Conservation (phyloP, 2,329 filamentous ascomycete species). For the Cladosporium sp. region DNA sequence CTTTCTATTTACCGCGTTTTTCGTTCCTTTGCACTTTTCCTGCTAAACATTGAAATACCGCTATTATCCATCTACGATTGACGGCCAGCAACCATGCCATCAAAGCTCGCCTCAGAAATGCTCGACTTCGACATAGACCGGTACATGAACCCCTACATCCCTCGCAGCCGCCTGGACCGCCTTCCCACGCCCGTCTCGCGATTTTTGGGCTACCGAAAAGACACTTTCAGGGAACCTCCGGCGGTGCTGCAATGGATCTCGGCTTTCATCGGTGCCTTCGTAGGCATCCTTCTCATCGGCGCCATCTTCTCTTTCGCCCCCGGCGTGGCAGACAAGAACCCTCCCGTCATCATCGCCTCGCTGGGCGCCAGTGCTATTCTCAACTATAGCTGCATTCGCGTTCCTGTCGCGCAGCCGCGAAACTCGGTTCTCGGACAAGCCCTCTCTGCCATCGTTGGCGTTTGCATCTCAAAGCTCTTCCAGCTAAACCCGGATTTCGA, state of each 20-base stretch:
- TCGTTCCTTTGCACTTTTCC: not conserved
- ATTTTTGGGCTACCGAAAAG: constrained; percentile 52
- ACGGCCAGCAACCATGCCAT: not conserved
- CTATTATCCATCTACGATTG: not conserved
- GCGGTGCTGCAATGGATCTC: constrained; percentile 39
- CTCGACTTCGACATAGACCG: constrained; percentile 68
- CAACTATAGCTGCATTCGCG: constrained; percentile 44
- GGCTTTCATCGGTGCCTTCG: constrained; percentile 41
- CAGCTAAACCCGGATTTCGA: constrained; percentile 33
- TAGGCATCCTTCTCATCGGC: constrained; percentile 39
- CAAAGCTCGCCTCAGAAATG: constrained; percentile 14
- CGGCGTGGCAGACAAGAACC: constrained; percentile 34
- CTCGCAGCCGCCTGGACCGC: constrained; percentile 57
- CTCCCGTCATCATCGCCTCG: constrained; percentile 40
- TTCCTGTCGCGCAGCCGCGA: constrained; percentile 45
- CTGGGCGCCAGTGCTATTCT: constrained; percentile 45
- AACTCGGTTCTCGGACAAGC: constrained; percentile 43
- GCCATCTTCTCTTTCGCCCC: constrained; percentile 39
- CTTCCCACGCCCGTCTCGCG: constrained; percentile 63
- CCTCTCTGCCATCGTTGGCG: constrained; percentile 41
- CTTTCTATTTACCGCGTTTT: not conserved
- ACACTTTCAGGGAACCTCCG: constrained; percentile 36
- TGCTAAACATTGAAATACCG: not conserved
- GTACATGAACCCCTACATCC: constrained; percentile 67
- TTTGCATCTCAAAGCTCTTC: constrained; percentile 43